phyloP scores from a whole-genome alignment of 2,329 filamentous ascomycete genomes.

The Acrodontium crateriforme region DNA sequence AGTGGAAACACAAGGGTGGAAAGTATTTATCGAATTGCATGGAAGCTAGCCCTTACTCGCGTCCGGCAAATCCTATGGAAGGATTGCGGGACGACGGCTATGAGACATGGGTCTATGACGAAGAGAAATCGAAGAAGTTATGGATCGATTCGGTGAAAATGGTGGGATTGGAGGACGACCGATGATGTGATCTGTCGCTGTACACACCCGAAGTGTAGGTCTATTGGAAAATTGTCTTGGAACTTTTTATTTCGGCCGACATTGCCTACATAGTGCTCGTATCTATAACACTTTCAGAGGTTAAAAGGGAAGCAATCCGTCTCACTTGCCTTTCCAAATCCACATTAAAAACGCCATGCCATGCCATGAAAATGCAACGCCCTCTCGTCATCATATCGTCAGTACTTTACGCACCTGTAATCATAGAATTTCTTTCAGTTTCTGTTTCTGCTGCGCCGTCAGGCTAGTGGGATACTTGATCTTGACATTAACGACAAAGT shows the following conservation, averaged over 20 bases:
- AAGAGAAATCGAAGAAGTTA: constrained; percentile 25
- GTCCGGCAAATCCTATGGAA: constrained; percentile 8
- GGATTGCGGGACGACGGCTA: constrained; percentile 20
- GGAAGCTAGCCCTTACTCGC: constrained; percentile 19
- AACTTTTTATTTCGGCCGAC: too few species aligned
- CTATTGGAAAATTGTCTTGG: too few species aligned
- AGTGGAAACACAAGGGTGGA: constrained; percentile 33
- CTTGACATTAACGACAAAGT: constrained; percentile 80
- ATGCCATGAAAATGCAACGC: too few species aligned
- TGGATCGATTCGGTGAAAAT: constrained; percentile 24
- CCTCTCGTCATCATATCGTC: too few species aligned
- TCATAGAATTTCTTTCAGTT: constrained; percentile 64
- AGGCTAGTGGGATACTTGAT: constrained; percentile 79
- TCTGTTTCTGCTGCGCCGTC: constrained; percentile 63
- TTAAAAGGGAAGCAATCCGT: too few species aligned
- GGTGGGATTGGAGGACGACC: constrained; percentile 11
- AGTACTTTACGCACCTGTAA: too few species aligned
- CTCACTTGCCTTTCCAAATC: too few species aligned
- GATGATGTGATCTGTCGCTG: too few species aligned
- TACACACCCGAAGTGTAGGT: too few species aligned
- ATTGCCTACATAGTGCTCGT: too few species aligned
- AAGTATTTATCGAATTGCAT: constrained; percentile 33
- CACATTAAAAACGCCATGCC: too few species aligned
- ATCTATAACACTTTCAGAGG: too few species aligned
- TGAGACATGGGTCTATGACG: constrained; percentile 24